Evolutionary conservation across 352 stramenopile species (phyloP), one percentile per base, ranked within the genome.

Genomic region (Globisporangium spinosum): DNA sequence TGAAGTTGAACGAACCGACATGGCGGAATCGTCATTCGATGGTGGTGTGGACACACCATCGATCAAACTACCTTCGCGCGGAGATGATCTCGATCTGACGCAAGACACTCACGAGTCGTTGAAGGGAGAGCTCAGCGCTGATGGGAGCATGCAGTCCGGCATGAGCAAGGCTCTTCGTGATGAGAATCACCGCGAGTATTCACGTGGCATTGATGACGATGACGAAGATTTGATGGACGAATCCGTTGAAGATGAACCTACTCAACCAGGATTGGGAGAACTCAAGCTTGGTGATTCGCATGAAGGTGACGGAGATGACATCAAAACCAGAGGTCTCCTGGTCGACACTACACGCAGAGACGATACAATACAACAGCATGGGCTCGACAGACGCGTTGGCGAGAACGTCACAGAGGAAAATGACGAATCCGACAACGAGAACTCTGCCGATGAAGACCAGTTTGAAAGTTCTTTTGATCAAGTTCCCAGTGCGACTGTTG

Each of bases 391-490:
- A 7, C n/a, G 17, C 23, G 45, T 62, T 15, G 12, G 13, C 10
- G 53, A 54, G 27, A 13, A 13, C 10, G 34, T 15, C 2, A n/a
- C 23, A 12, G 13, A 47, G 7, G 35, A 60, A 40, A 20, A 27
- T 25, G 12, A 29, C 6, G 25, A 27, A n/a, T 29, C 8, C 2
- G 40, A 10, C 20, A 22, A 32, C 7, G 10, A 61, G 29, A 6
- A 32, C 0, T 29, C 23, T 43, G 13, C 6, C 17, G 25, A 45
- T 13, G 17, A 54, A n/a, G 63, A 62, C n/a, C 35, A 63, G 9
- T 40, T 12, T n/a, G 63, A 68, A 40, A 20, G 22, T n/a, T 62
- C 53, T n/a, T 63, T 69, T 27, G 53, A 64, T n/a, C 51, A 45
- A 29, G 34, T 55, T 43, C 10, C 25, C 25, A 4, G 1, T 17